Evolutionary conservation across 768 basidiomycete species (phyloP), one percentile per base, ranked within the genome.

Genomic region (Mycena maculata): DNA sequence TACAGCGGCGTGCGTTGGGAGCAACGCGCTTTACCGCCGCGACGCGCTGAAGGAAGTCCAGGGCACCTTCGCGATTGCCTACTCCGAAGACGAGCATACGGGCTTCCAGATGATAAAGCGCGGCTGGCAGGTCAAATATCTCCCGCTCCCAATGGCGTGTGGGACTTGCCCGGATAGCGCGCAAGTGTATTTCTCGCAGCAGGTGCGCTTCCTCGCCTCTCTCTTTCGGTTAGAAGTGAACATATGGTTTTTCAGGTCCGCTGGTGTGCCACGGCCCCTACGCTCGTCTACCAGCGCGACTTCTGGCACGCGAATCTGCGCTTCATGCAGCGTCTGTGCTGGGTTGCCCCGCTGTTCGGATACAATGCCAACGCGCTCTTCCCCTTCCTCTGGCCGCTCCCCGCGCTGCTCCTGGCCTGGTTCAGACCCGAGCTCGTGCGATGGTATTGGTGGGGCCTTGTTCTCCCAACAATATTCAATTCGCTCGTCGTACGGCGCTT

Each of bases 21-120:
- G 71, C 53, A 76, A 76, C 44, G 76, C 76, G 18, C 52, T 77
- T 1, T 75, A 76, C 48, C 76, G 75, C 42, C 75, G 75, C 8
- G 68, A 57, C 2, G 75, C 76, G 18, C 67, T 77, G 33, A 65
- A 53, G 7, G 74, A 74, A 45, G 71, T 77, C 27, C 71, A 71
- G 12, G 76, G 76, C 16, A 73, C 75, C 10, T 73, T 72, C 6
- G 74, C 72, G 31, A 76, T 76, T 38, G 74, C 69, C 20, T 72
- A 76, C 50, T 75, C 76, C 1, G 76, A 77, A 42, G 76, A 77
- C 47, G 72, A 74, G 39, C 75, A 76, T 53, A 76, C 75, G 2
- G 76, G 76, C 3, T 77, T 77, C 50, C 76, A 77, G 48, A 74
- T 73, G 31, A 54, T 74, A 15, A 74, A 70, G 22, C 71, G 74